A percentile compares a stretch with the other conserved stretches of the same genome.
phyloP scores from a whole-genome alignment of 768 basidiomycete species.

The Amanita thiersii region DNA sequence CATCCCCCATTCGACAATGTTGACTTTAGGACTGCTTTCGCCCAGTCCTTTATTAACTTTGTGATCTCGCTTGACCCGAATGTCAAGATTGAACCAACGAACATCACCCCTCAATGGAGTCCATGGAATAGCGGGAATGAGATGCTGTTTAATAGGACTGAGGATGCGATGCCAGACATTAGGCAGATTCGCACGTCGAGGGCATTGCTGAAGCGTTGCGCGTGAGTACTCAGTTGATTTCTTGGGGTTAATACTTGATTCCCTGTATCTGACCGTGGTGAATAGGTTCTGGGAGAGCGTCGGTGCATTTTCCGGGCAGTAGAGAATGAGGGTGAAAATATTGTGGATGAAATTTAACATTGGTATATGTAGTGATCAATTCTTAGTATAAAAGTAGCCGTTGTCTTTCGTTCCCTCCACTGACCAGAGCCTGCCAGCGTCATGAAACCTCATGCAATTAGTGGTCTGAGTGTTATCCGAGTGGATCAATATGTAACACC shows the following conservation, averaged over 20 bases:
- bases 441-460: too few species aligned
- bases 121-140: conserved; percentile 22
- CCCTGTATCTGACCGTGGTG: background rate
- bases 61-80: conserved; percentile 23
- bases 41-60: conserved; percentile 29
- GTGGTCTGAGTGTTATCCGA: too few species aligned
- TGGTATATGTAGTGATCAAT: too few species aligned
- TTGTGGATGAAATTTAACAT: too few species aligned
- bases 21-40: conserved; percentile 27
- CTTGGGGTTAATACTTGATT: background rate
- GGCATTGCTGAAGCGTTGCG: conserved; percentile 27
- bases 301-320: conserved; percentile 17
- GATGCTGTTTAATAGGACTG: conserved; percentile 41
- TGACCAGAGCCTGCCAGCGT: too few species aligned
- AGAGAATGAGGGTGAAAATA: too few species aligned
- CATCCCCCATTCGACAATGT: conserved; percentile 25
- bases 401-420: too few species aligned
- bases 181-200: conserved; percentile 19
- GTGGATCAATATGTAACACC: too few species aligned
- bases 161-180: conserved; percentile 21
- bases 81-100: conserved; percentile 18
- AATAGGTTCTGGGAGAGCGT: conserved; percentile 23
- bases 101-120: conserved; percentile 30
- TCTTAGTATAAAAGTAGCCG: too few species aligned
- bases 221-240: conserved; percentile 14